Percentiles rank a stretch among this genome's conserved stretches.
These are phyloP conservation scores for Camellia granthamiana DNA, from an alignment of 148 eudicot genomes.

Conservation along the genomic window DNA sequence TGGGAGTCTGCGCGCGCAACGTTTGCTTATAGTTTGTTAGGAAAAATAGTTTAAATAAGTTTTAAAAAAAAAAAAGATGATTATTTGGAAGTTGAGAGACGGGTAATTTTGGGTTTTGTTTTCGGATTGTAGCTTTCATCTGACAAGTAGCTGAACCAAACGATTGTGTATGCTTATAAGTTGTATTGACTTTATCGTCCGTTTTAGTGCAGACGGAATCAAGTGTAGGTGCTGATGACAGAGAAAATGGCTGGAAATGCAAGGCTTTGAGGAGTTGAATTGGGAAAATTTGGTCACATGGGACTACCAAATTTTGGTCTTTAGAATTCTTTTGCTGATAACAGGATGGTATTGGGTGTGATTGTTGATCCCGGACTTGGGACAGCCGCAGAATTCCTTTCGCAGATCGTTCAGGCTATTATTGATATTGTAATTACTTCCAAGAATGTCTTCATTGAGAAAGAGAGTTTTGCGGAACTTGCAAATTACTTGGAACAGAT, in stretches of 20 bases:
- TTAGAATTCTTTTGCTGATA: constrained; percentile 7
- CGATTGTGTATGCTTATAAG: neutral
- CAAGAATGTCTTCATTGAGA: constrained; percentile 26
- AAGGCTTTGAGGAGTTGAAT: neutral
- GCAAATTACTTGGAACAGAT: constrained; percentile 28
- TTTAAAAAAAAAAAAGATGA: too few species aligned
- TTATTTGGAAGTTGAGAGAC: too few species aligned
- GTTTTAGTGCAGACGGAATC: constrained; percentile 10
- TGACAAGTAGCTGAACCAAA: neutral
- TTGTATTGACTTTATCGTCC: neutral
- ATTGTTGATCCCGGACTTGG: constrained; percentile 13
- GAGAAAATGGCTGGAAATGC: neutral
- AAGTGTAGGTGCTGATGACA: neutral
- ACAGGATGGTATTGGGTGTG: constrained; percentile 24
- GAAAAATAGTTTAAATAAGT: too few species aligned
- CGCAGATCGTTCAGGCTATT: constrained; percentile 24
- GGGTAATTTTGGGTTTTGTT: too few species aligned
- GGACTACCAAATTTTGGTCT: neutral
- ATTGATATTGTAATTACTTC: constrained; percentile 22
- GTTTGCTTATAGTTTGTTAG: too few species aligned
- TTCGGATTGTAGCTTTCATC: neutral
- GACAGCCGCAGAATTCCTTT: constrained; percentile 16
- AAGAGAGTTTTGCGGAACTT: constrained; percentile 27
- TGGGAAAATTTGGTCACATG: neutral
- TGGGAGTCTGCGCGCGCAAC: too few species aligned